These are phyloP conservation scores for Cystobasidium onofrii DNA, from an alignment of 768 basidiomycete genomes.

Conservation along the genomic window DNA sequence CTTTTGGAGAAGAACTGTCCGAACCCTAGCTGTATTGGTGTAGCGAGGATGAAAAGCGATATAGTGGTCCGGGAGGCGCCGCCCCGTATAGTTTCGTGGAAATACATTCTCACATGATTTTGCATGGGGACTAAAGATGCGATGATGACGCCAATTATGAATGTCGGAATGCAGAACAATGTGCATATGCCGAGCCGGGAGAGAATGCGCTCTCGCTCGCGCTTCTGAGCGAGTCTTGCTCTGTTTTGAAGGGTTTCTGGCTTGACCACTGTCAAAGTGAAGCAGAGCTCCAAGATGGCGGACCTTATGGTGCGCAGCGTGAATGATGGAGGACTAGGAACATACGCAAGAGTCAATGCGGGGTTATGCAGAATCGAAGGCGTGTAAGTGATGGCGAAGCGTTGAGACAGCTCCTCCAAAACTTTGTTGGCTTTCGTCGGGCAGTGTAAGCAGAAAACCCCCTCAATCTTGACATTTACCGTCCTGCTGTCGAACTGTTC, in stretches of 20 bases:
- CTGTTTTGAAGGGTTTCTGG: slow-evolving; percentile 58
- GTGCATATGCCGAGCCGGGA: slow-evolving; percentile 55
- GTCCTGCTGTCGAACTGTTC: background rate
- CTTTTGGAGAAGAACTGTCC: slow-evolving; percentile 45
- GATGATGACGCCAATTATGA: slow-evolving; percentile 68
- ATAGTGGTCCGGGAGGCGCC: slow-evolving; percentile 44
- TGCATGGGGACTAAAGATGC: slow-evolving; percentile 58
- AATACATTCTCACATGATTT: slow-evolving; percentile 50
- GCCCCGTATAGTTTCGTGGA: slow-evolving; percentile 45
- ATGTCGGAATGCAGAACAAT: slow-evolving; percentile 64
- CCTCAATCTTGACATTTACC: slow-evolving; percentile 57
- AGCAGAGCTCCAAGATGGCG: slow-evolving; percentile 50
- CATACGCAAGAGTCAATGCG: slow-evolving; percentile 50
- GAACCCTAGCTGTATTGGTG: slow-evolving; percentile 47
- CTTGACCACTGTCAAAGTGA: slow-evolving; percentile 49
- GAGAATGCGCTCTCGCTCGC: slow-evolving; percentile 56
- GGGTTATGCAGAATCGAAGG: slow-evolving; percentile 45
- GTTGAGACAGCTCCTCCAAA: slow-evolving; percentile 34
- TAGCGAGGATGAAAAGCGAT: slow-evolving; percentile 45
- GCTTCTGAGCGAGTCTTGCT: slow-evolving; percentile 54
- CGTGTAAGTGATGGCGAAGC: slow-evolving; percentile 35
- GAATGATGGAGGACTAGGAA: slow-evolving; percentile 51
- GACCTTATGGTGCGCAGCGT: slow-evolving; percentile 61
- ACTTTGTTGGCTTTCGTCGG: slow-evolving; percentile 50
- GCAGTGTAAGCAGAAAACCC: slow-evolving; percentile 61